Percentiles rank a stretch among this genome's conserved stretches.
Evolutionary conservation across 1,284 basidiomycete species (phyloP).

Genomic region (Moniliella sp.): DNA sequence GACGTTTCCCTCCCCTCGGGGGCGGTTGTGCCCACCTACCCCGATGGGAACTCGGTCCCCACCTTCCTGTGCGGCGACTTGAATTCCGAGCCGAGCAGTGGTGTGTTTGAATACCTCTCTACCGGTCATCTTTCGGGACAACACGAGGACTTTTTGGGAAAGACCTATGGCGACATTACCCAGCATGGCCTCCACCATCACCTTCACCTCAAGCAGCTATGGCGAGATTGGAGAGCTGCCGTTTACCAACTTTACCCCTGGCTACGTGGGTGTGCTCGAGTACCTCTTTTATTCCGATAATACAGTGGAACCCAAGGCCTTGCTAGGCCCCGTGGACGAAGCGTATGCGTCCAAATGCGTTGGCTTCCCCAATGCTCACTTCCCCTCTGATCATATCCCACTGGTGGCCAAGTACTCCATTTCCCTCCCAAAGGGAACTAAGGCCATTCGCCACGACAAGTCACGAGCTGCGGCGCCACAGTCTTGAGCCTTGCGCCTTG

Average conservation of each 20-base stretch:
- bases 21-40: constrained; percentile 39
- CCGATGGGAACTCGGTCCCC: constrained; percentile 69
- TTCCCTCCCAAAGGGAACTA: too few species aligned
- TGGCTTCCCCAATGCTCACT: constrained; percentile 88
- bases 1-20: constrained; percentile 37
- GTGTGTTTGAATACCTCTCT: constrained; percentile 71
- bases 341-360: constrained; percentile 69
- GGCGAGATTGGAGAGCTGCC: constrained; percentile 37
- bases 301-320: constrained; percentile 56
- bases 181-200: constrained; percentile 61
- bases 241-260: constrained; percentile 73
- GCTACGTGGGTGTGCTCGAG: constrained; percentile 47
- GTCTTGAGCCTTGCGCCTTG: too few species aligned
- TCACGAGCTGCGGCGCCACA: too few species aligned
- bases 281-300: constrained; percentile 75
- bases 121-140: constrained; percentile 45
- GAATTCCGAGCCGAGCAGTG: constrained; percentile 67
- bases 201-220: constrained; percentile 62
- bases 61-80: constrained; percentile 77
- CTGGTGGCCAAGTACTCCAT: too few species aligned
- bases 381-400: constrained; percentile 40
- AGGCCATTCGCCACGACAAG: too few species aligned
- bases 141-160: constrained; percentile 77
- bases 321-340: constrained; percentile 73
- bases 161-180: constrained; percentile 77